Percentiles rank a stretch among this genome's conserved stretches.
These are phyloP conservation scores for Coelastrella sp. DNA, from an alignment of 139 green algal genomes.

Conservation along the genomic window DNA sequence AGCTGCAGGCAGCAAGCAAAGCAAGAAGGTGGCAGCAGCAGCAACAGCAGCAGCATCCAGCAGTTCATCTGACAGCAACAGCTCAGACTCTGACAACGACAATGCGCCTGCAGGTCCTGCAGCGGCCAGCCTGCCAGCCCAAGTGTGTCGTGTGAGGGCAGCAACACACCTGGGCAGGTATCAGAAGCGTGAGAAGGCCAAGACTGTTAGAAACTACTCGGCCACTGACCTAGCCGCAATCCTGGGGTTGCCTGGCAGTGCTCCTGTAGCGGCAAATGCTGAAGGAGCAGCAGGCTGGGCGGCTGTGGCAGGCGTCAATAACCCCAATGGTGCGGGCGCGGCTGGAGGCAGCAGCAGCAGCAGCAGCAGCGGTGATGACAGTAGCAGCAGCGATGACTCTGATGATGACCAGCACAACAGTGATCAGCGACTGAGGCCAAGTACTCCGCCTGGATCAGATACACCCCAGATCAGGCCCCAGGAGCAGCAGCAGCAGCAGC, in stretches of 20 bases:
- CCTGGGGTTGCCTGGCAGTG: slow-evolving; percentile 58
- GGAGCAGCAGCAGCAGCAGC: not conserved
- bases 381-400: not conserved
- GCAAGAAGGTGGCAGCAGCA: not conserved
- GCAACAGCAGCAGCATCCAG: not conserved
- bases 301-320: not conserved
- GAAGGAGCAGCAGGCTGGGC: slow-evolving; percentile 22
- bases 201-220: slow-evolving; percentile 82
- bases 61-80: not conserved
- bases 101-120: not conserved
- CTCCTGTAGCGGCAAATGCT: not conserved
- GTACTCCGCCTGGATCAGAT: slow-evolving; percentile 16
- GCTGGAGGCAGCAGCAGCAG: slow-evolving; percentile 29
- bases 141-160: slow-evolving; percentile 15
- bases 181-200: slow-evolving; percentile 70
- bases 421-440: slow-evolving; percentile 13
- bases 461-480: not conserved
- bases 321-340: not conserved
- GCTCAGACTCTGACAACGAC: slow-evolving; percentile 41
- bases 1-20: not conserved
- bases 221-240: slow-evolving; percentile 84
- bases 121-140: not conserved
- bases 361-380: slow-evolving; percentile 21
- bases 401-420: not conserved
- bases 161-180: slow-evolving; percentile 80